Base-by-base conservation (phyloP, 192 early-diverging fungal genomes). In the Coemansia sp. region DNA sequence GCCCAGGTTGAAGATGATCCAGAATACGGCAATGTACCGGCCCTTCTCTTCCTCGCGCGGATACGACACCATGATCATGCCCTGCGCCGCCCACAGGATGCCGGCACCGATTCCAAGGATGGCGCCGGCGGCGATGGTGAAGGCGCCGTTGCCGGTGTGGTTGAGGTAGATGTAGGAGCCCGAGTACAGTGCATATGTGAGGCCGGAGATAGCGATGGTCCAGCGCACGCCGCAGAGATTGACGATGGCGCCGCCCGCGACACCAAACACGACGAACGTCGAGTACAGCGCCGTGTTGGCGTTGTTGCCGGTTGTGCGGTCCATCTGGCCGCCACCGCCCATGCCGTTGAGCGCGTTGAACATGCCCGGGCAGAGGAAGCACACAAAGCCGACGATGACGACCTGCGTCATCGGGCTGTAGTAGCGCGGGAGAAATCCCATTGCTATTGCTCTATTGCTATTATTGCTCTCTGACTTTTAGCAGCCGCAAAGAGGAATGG, bases 1-100 rank as follows among this genome's bases (percentile, higher is more conserved):
- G 46, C 92, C 92, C 58, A 85, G 66, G 57, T 89, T 89, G 80
- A 91, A 94, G 44, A 92, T 85, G 51, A 84, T 78, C 92, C 92
- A 94, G 81, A 94, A 94, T 27, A 85, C 75, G 18, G 84, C 83
- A 42, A 94, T 89, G 67, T 78, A 89, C 51, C 77, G 81, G 30
- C 87, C 90, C 77, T 91, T 91, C 35, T 87, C 78, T n/a, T 81
- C 60, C 57, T 92, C 90, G 14, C 69, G 68, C 24, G 92, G 89
- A 64, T 94, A 92, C 45, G 92, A 85, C 60, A 89, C 79, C 85
- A 91, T 88, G 56, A 94, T 89, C 67, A 84, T 81, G 28, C 89
- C 83, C 55, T 89, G 86, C 10, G 86, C 85, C 4, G 88, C 85
- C 80, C 83, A 83, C 42, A 89, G 66, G 55, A 93, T 81, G 46